Evolutionary conservation across 1,284 basidiomycete genomes (phyloP), one percentile per base, ranked within the genome.

Genomic region (Apiotrichum laibachii): DNA sequence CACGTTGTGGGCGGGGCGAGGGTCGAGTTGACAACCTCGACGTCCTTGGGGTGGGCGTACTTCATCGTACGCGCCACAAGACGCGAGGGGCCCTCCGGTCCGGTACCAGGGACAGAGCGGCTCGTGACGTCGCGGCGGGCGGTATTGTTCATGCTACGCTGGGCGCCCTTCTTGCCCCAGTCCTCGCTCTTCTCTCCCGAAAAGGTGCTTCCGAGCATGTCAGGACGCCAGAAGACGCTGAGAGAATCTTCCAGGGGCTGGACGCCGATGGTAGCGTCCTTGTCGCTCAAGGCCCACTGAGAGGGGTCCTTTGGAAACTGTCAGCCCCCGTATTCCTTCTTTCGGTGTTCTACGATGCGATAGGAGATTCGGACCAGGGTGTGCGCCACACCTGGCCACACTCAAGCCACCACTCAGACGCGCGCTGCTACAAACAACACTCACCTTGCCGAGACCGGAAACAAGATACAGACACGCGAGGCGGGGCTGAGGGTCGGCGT

Each of bases 21-120:
- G 0, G 90, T 90, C 16, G 92, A 92, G 18, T 92, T 90, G 73
- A 96, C 88, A 62, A 98, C 89, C 73, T 98, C 94, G 51, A 98
- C 62, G 60, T 73, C 72, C 51, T 67, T 61, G 3, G 72, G 69
- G 63, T 73, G 69, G 39, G 71, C 67, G 40, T 90, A 88, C 83
- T 96, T 95, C 75, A 94, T 84, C 8, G 90, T 86, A 75, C 94
- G 93, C 56, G 88, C 88, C 51, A 93, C 82, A 84, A 95, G 89
- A 79, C 89, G 92, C 33, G 65, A 63, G 6, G 72, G 64, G 7
- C 69, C 73, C n/a, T 71, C 68, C 0, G 71, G 70, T 15, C 72
- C 73, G 18, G 71, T 68, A 49, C 73, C 74, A 75, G 67, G 68
- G n/a, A 56, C 81, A 80, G 56, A 77, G 76, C 55, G 79, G 13